Conservation (phyloP, 129 eudicot species). For the Helianthus annuus region DNA sequence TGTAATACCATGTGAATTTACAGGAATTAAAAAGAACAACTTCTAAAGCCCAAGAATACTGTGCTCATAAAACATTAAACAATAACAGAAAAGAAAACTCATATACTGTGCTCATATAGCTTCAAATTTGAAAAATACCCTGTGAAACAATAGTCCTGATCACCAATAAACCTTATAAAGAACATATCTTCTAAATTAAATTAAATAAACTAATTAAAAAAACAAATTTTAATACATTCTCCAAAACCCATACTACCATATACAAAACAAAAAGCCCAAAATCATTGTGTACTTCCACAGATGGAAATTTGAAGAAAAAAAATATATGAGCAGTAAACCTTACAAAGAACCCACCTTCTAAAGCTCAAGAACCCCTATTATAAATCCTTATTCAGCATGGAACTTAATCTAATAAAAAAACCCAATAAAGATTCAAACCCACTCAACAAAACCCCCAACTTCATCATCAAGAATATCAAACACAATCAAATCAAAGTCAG, state of each 20-base stretch:
- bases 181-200: neutral
- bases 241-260: neutral
- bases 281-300: too few relatives aligned
- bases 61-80: neutral
- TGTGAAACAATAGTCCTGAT: neutral
- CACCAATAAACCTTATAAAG: slow-evolving; percentile 16
- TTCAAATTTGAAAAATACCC: neutral
- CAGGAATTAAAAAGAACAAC: neutral
- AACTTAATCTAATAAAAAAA: neutral
- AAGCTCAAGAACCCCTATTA: neutral
- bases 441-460: neutral
- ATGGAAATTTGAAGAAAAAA: neutral
- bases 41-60: neutral
- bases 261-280: neutral
- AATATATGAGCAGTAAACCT: slow-evolving; percentile 13
- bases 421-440: neutral
- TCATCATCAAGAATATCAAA: neutral
- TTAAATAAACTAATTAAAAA: neutral
- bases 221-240: neutral
- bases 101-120: too few relatives aligned
- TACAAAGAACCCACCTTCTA: neutral
- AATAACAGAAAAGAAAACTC: too few relatives aligned
- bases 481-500: neutral
- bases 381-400: neutral
- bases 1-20: too few relatives aligned